phyloP scores from a whole-genome alignment of 2,329 filamentous ascomycete species.

The Microthyrium microscopicum region DNA sequence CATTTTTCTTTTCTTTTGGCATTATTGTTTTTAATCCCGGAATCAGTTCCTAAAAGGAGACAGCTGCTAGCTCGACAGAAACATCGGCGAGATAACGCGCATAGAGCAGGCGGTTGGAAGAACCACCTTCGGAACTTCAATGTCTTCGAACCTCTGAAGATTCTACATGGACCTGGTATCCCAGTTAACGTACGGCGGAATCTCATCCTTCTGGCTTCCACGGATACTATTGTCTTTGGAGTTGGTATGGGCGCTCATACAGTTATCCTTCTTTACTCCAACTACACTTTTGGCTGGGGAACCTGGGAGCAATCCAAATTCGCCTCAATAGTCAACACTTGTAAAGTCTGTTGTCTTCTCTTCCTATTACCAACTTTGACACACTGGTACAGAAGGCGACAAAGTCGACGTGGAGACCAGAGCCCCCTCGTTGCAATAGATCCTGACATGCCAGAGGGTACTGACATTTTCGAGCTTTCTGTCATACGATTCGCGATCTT shows the following conservation, averaged over 20 bases:
- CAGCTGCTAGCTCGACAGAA: slow-evolving; percentile 56
- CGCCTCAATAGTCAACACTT: slow-evolving; percentile 58
- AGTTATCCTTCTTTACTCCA: slow-evolving; percentile 72
- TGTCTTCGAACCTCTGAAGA: slow-evolving; percentile 58
- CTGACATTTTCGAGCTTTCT: slow-evolving; percentile 60
- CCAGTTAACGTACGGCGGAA: slow-evolving; percentile 53
- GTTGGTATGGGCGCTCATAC: slow-evolving; percentile 65
- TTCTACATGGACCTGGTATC: slow-evolving; percentile 53
- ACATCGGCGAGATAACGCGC: slow-evolving; percentile 26
- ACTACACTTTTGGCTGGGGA: slow-evolving; percentile 66
- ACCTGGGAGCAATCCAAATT: slow-evolving; percentile 66
- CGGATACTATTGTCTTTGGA: slow-evolving; percentile 70
- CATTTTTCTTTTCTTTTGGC: slow-evolving; percentile 60
- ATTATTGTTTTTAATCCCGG: slow-evolving; percentile 56
- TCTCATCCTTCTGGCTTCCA: slow-evolving; percentile 57
- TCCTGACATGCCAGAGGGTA: slow-evolving; percentile 32
- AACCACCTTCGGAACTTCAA: slow-evolving; percentile 35
- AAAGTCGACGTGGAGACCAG: slow-evolving; percentile 31
- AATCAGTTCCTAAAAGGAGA: slow-evolving; percentile 55
- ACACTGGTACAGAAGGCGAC: slow-evolving; percentile 47
- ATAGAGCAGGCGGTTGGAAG: slow-evolving; percentile 24
- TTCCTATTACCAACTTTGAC: slow-evolving; percentile 61
- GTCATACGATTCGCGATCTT: slow-evolving; percentile 59
- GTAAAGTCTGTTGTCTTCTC: slow-evolving; percentile 60
- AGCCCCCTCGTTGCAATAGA: slow-evolving; percentile 41